Evolutionary conservation across 208 protist genomes (phyloP), one percentile per base, ranked within the genome.

Genomic region (Wallacemonas sp.): DNA sequence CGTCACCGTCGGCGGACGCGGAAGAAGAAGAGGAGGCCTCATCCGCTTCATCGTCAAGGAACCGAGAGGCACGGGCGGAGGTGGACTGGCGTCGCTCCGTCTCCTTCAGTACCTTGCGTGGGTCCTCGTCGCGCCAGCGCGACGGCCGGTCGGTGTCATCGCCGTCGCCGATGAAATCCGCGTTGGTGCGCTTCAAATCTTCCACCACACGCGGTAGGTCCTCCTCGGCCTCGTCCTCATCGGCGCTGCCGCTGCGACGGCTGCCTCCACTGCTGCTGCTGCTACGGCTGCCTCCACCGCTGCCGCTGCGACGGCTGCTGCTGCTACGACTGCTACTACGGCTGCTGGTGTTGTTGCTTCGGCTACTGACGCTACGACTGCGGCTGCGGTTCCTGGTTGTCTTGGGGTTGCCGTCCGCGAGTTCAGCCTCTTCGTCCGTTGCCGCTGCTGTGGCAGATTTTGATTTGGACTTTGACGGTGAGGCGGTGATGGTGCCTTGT

Each of bases 41-140:
- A 63, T 89, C 81, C 1, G 88, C 88, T 66, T 94, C 88, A 36
- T 94, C 88, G 54, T 94, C 85, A 27, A 94, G 81, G 58, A 84
- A 94, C 8, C 75, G 75, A 9, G 83, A 90, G 10, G 63, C 44
- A 6, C 63, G 66, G n/a, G 52, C 54, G n/a, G 26, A 42, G 45
- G 24, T 38, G 37, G 21, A 6, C 8, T 33, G 33, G n/a, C 63
- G 60, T 19, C 68, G 74, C 41, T 54, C 39, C 29, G 59, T 39
- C 66, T 81, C 68, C 12, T 74, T 54, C 10, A 90, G 59, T 1
- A 76, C 83, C 4, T 66, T 41, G 45, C 45, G 38, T 17, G 72
- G 71, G 52, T 89, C 75, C 10, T 71, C 68, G 21, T 67, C 45
- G 22, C 87, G 83, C 84, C 83, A 91, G 34, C 79, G 76, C 32